Base-by-base conservation (phyloP, 2,329 filamentous ascomycete species). In the Cladosporium oxysporum region DNA sequence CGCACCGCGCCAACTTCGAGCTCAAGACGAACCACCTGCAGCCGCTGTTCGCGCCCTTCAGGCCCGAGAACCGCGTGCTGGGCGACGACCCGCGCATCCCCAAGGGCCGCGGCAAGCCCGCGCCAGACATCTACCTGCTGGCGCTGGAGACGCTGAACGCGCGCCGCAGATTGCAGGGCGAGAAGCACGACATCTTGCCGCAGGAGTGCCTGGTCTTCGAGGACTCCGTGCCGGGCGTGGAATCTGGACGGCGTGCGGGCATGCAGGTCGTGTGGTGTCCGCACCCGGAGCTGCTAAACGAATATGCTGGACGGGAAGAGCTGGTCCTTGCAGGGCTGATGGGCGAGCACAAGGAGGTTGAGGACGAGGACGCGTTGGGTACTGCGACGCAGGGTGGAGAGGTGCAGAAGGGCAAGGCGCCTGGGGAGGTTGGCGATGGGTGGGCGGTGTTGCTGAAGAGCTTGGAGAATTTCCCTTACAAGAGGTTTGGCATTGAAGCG, bases 171-270 rank as follows among this genome's bases (percentile, higher is more conserved):
- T 68, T 83, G 0, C 79, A 83, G 3, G 87, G 87, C 61, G 81
- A 84, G 69, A 81, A 85, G 66, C 80, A 85, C 63, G 83, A 84
- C 62, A 89, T 99, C 69, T 83, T 76, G 63, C 92, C 93, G 0
- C 90, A 91, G 71, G 94, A 98, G 79, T 98, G 95, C 76, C 83
- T 99, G 18, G 95, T 98, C 0, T 98, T 99, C 73, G 95, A 99
- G 80, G 95, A 99, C 78, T 92, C 90, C 55, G 93, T 98, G 1
- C 92, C 93, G 0, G 95, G 95, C 4, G 92, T 97, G 2, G 95
- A 99, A 80, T 88, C 92, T 2, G 95, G 93, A 5, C 84, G 95
- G 62, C 87, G 95, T 70, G 95, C 95, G 0, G 94, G 94, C 0
- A 98, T 98, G 94, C 88, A 94, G 70, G 93, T 96, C 14, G 84